Conservation (phyloP, 1,139 yeast genomes). For the Tardiomyces blankii region DNA sequence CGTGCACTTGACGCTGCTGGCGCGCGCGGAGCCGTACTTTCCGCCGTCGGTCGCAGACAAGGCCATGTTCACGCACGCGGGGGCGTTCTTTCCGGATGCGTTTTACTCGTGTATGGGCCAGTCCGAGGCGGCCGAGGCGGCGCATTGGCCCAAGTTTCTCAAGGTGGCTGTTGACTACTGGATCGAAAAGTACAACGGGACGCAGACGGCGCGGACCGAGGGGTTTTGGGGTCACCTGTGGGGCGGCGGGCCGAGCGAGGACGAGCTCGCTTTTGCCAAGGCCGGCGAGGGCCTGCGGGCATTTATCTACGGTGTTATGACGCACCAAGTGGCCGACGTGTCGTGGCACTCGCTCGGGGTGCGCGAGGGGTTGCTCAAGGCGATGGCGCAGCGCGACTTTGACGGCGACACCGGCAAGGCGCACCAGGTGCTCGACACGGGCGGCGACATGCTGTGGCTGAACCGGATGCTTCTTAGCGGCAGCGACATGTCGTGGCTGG, state of each 20-base stretch:
- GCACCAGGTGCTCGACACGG: constrained; percentile 42
- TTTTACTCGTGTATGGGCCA: constrained; percentile 42
- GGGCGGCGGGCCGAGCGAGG: background rate
- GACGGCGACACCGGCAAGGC: constrained; percentile 36
- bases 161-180: constrained; percentile 32
- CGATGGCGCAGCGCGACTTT: constrained; percentile 39
- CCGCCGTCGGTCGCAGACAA: constrained; percentile 2
- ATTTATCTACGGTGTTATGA: constrained; percentile 41
- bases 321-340: constrained; percentile 49
- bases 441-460: constrained; percentile 45
- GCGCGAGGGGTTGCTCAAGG: constrained; percentile 39
- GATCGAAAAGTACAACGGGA: constrained; percentile 23
- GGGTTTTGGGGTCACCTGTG: background rate
- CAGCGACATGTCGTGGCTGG: constrained; percentile 20
- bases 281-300: constrained; percentile 30
- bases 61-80: constrained; percentile 29
- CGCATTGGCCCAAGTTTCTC: constrained; percentile 58
- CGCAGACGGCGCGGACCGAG: background rate
- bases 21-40: constrained; percentile 8
- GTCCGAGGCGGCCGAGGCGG: constrained; percentile 42
- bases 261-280: constrained; percentile 4
- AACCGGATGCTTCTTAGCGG: constrained; percentile 26
- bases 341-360: constrained; percentile 52
- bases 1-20: constrained; percentile 7
- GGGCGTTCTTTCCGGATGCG: constrained; percentile 55